Conservation (phyloP, 2,329 filamentous ascomycete genomes). For the Apiospora kogelbergensis region DNA sequence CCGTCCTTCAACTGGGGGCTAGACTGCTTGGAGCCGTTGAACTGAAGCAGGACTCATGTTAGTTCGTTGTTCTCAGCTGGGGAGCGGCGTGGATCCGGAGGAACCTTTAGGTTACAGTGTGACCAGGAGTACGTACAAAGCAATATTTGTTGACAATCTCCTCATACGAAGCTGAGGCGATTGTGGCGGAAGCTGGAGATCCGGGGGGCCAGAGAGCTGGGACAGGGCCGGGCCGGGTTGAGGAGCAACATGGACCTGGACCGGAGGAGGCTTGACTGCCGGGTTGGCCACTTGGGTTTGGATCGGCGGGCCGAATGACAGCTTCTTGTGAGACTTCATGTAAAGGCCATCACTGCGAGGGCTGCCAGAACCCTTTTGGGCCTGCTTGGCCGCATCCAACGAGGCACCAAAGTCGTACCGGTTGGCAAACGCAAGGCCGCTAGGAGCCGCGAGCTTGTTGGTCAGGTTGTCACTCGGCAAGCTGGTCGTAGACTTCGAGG, state of each 20-base stretch:
- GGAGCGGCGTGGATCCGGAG: constrained; percentile 15
- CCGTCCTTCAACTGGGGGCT: constrained; percentile 52
- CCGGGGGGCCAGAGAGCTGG: constrained; percentile 42
- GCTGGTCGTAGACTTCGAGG: constrained; percentile 61
- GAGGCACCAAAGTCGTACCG: constrained; percentile 97
- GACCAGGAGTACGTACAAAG: constrained; percentile 79
- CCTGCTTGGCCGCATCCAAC: constrained; percentile 76
- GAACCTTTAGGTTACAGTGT: background rate
- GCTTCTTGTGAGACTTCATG: constrained; percentile 52
- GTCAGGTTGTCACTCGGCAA: constrained; percentile 63
- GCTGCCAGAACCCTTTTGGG: constrained; percentile 59
- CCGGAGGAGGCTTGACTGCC: background rate
- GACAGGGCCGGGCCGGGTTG: constrained; percentile 22
- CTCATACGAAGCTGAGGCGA: constrained; percentile 88
- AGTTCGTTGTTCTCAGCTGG: constrained; percentile 15
- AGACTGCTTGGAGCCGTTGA: constrained; percentile 58
- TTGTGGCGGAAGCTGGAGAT: constrained; percentile 50
- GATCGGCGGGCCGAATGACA: constrained; percentile 22
- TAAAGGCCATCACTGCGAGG: constrained; percentile 47
- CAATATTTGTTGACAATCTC: constrained; percentile 99
- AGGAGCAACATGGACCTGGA: constrained; percentile 15
- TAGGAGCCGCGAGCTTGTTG: constrained; percentile 52
- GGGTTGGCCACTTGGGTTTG: constrained; percentile 7
- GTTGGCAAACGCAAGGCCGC: constrained; percentile 79
- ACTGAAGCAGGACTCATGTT: constrained; percentile 43